A percentile compares a stretch with the other conserved stretches of the same genome.
phyloP scores from a whole-genome alignment of 306 rosid species.

The Senna siamea region DNA sequence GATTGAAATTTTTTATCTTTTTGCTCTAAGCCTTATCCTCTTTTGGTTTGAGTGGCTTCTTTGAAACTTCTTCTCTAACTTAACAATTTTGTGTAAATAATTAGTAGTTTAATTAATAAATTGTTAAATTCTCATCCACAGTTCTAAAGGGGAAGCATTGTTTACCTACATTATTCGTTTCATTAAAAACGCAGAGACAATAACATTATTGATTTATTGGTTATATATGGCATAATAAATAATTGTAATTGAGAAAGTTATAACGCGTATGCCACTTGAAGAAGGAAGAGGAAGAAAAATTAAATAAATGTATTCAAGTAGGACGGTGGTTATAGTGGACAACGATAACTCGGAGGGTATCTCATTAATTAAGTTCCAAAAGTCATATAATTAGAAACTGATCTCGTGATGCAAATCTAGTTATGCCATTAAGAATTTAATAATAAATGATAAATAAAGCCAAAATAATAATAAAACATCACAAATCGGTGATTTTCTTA shows the following conservation, averaged over 20 bases:
- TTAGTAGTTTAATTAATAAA: too few species aligned
- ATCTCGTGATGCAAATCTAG: background rate
- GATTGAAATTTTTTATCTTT: too few species aligned
- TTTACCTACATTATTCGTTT: too few species aligned
- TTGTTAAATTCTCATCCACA: too few species aligned
- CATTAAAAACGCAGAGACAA: too few species aligned
- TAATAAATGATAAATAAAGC: background rate
- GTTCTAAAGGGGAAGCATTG: too few species aligned
- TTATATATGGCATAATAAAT: background rate
- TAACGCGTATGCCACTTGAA: background rate
- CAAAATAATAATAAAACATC: background rate
- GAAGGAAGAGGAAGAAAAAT: background rate
- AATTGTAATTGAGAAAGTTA: background rate
- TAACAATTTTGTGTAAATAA: too few species aligned
- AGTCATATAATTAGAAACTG: background rate
- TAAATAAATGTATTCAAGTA: background rate
- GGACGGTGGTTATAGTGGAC: background rate
- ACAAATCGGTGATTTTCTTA: background rate
- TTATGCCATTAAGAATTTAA: background rate
- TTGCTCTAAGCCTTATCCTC: too few species aligned
- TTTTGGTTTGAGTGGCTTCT: too few species aligned
- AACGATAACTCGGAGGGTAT: background rate
- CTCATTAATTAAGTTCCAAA: background rate
- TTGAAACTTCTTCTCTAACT: too few species aligned
- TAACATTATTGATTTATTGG: background rate